A percentile compares a stretch with the other conserved stretches of the same genome.
Evolutionary conservation across 2,329 filamentous ascomycete genomes (phyloP).

Genomic region (Penicillium sp.): DNA sequence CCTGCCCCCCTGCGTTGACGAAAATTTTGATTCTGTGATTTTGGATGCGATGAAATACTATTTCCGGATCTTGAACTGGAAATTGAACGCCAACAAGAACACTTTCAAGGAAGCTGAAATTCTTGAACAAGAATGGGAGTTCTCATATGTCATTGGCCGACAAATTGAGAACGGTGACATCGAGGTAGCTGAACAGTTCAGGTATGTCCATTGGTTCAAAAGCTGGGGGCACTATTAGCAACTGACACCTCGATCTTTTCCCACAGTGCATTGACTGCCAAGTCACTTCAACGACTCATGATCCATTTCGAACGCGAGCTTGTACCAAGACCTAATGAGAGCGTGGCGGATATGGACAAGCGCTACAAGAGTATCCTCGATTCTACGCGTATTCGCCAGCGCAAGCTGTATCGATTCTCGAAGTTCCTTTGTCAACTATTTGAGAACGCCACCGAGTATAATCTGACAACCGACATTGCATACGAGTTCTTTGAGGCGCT

Average conservation of each 20-base stretch:
- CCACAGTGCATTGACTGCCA: conserved; percentile 77
- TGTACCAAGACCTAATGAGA: conserved; percentile 80
- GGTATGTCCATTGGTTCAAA: conserved; percentile 43
- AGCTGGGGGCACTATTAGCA: neutral
- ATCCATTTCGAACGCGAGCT: conserved; percentile 91
- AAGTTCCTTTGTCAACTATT: conserved; percentile 89
- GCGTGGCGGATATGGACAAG: conserved; percentile 87
- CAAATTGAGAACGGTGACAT: conserved; percentile 93
- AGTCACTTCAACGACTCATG: conserved; percentile 84
- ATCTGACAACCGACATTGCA: conserved; percentile 71
- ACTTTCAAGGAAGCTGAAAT: conserved; percentile 99
- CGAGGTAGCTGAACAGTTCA: conserved; percentile 97
- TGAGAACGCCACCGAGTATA: conserved; percentile 95
- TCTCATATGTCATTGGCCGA: conserved; percentile 89
- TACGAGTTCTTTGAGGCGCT: conserved; percentile 80
- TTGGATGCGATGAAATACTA: conserved; percentile 95
- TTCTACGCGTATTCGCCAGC: conserved; percentile 91
- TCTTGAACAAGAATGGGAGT: conserved; percentile 96
- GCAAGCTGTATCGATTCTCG: conserved; percentile 95
- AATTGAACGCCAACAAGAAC: conserved; percentile 95
- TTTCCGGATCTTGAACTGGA: conserved; percentile 98
- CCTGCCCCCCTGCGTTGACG: conserved; percentile 91
- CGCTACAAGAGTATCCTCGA: conserved; percentile 94
- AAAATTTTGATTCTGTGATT: conserved; percentile 90
- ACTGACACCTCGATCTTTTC: conserved; percentile 30